A percentile compares a stretch with the other conserved stretches of the same genome.
These are phyloP conservation scores for Hura crepitans DNA, from an alignment of 441 rosid genomes.

Conservation along the genomic window DNA sequence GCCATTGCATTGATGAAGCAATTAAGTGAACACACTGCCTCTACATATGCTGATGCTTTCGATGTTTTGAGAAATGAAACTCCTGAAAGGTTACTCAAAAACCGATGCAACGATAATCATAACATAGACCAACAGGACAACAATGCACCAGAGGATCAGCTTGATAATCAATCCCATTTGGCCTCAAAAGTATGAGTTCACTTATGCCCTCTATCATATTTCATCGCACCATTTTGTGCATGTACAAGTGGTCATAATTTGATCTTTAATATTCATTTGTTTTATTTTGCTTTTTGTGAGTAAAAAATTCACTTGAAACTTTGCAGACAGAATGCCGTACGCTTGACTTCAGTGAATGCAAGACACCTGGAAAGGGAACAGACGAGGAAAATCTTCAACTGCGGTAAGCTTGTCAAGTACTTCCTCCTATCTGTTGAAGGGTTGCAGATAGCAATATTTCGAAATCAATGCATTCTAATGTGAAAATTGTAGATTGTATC, in stretches of 20 bases:
- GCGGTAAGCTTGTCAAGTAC: slow-evolving; percentile 52
- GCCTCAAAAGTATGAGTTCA: slow-evolving; percentile 45
- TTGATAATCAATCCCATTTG: slow-evolving; percentile 38
- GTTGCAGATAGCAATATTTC: slow-evolving; percentile 61
- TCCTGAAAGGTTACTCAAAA: slow-evolving; percentile 52
- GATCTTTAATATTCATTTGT: not conserved
- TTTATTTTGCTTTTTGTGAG: not conserved
- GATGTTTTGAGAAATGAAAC: slow-evolving; percentile 81
- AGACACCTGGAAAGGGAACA: slow-evolving; percentile 56
- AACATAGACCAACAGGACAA: slow-evolving; percentile 39
- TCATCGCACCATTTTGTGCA: not conserved
- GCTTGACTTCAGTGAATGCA: slow-evolving; percentile 94
- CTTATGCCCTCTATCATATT: not conserved
- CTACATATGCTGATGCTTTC: slow-evolving; percentile 84
- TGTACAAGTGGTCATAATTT: not conserved
- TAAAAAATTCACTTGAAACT: not conserved
- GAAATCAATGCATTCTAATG: slow-evolving; percentile 23
- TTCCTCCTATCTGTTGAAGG: slow-evolving; percentile 73
- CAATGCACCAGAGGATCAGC: slow-evolving; percentile 29
- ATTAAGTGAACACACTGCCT: slow-evolving; percentile 75
- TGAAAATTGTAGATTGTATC: slow-evolving; percentile 27
- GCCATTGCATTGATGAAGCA: slow-evolving; percentile 92
- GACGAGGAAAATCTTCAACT: slow-evolving; percentile 41
- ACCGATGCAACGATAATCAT: slow-evolving; percentile 32
- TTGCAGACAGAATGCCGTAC: slow-evolving; percentile 69